Base-by-base conservation (phyloP, 2,329 filamentous ascomycete genomes). In the Xylariales sp. region DNA sequence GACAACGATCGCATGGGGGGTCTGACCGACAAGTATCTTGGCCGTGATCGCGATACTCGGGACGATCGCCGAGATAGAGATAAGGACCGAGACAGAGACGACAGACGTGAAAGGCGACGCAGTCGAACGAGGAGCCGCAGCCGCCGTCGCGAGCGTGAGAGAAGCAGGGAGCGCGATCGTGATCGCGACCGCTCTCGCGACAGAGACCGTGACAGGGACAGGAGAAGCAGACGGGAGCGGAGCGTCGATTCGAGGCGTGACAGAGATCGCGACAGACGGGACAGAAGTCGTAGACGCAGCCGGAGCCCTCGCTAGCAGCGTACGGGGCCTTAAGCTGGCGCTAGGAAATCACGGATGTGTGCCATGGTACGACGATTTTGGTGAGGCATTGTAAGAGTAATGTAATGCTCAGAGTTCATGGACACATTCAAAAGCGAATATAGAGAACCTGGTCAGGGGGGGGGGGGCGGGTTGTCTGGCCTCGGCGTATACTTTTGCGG, bases 111-210 rank as follows among this genome's bases (percentile, higher is more conserved):
- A 18, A 40, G 41, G 25, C 42, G 44, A 15, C 54, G 52, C 24
- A 52, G 58, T 22, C 39, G 54, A 5, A 57, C 58, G 12, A 42
- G 60, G 12, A 61, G 62, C n/a, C 50, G 61, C 10, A 57, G 57
- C 15, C 54, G 60, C n/a, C 53, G 58, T 20, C 47, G 60, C 5
- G 56, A 58, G 29, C 45, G 61, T 8, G 57, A 62, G 9, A 45
- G n/a, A n/a, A n/a, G n/a, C n/a, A n/a, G n/a, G n/a, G n/a, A n/a
- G n/a, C n/a, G 60, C 4, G 56, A 60, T 31, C 51, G 58, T 11
- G 54, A 56, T 10, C 51, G 57, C 3, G 58, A 63, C 33, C 51
- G 61, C 6, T 55, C 57, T 22, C 54, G 62, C 4, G 61, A 66
- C 38, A 51, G 62, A 4, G 53, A 59, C 31, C 37, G 37, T 39